Evolutionary conservation across 495 filamentous ascomycete genomes (phyloP).

Genomic region (Entonaema liquescens): DNA sequence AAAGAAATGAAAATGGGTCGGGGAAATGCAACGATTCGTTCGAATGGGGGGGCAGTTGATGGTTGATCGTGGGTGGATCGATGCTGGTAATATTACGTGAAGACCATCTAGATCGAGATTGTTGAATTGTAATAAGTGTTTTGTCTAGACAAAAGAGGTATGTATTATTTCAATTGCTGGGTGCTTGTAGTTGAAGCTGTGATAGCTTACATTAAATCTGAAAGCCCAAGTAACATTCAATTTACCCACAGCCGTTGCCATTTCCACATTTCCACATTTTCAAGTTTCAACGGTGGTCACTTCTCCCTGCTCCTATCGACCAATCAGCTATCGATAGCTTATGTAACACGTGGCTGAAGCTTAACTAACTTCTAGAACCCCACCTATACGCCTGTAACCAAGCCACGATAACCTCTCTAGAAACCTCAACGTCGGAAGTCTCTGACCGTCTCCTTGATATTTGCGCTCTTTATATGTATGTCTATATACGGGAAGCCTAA

Average conservation of each 20-base stretch:
- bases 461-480: no score
- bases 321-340: conserved; percentile 4
- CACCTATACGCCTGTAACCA: background rate
- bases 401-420: no score
- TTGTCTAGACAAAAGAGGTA: background rate
- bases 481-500: no score
- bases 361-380: background rate
- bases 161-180: background rate
- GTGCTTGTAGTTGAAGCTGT: conserved; percentile 1
- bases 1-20: conserved; percentile 16
- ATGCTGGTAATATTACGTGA: conserved; percentile 30
- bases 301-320: conserved; percentile 29
- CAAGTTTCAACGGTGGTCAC: conserved; percentile 41
- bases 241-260: conserved; percentile 22
- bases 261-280: conserved; percentile 29
- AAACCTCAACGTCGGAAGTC: no score
- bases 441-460: no score
- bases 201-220: conserved; percentile 8
- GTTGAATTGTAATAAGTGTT: background rate
- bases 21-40: conserved; percentile 31
- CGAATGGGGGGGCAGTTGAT: conserved; percentile 14
- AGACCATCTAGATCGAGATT: conserved; percentile 13
- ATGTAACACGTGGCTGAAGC: conserved; percentile 8
- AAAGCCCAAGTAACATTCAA: conserved; percentile 12
- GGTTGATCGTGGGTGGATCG: conserved; percentile 29